Base-by-base conservation (phyloP, 352 stramenopile genomes). In the Globisporangium cederbergense region DNA sequence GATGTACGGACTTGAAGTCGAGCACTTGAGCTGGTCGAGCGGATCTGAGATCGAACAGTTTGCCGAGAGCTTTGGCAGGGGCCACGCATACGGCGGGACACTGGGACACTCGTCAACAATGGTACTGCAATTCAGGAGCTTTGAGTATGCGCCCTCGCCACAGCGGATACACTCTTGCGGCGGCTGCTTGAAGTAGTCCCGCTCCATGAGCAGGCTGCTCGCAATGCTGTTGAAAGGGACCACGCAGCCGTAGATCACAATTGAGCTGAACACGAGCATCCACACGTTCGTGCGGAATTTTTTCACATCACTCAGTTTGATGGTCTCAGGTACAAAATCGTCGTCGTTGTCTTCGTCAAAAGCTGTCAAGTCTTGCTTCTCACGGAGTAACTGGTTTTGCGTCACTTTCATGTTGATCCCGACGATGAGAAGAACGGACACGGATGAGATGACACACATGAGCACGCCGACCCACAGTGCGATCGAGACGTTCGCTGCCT, bases 171-270 rank as follows among this genome's bases (percentile, higher is more conserved):
- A 94, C 28, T 58, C 49, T 14, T 50, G 30, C 6, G 83, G 79
- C 0, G 83, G 86, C 38, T 81, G 67, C 50, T 90, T 88, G 71
- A 90, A 93, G 49, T 91, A 97, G 64, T 97, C 89, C 36, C 91
- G 77, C 55, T 98, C 91, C 73, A 98, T 93, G 16, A 98, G 68
- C 45, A 98, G 77, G 59, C 88, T 96, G 65, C 82, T 94, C 7
- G 93, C 91, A 30, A 98, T 88, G 70, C 91, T 97, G 71, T 98
- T 98, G 66, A 98, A 98, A 20, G 93, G 93, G 20, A 98, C 87
- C 9, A 98, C 89, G 58, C 88, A 96, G 30, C 90, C 93, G 57
- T 98, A 98, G 8, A 98, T 82, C 1, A 97, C 85, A 50, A 98
- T 70, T 62, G 90, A 98, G 57, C 78, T 93, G 18, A 97, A 60